phyloP scores from a whole-genome alignment of 805 yeast genomes.

The Candida nonsorbophila region DNA sequence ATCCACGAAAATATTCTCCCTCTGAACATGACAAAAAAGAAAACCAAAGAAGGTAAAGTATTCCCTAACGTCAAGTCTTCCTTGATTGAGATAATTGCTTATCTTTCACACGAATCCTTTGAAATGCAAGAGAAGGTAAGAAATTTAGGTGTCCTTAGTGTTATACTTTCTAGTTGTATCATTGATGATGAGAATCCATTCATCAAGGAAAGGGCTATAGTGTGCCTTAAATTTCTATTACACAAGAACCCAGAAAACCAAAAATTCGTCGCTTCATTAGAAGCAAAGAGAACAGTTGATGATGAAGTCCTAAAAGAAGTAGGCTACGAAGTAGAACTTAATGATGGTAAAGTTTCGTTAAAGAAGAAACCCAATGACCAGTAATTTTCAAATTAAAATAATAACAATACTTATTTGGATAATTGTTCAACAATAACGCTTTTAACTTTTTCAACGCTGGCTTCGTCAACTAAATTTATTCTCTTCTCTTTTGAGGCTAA shows the following conservation, averaged over 20 bases:
- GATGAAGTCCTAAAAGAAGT: slow-evolving; percentile 55
- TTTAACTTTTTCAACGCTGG: slow-evolving; percentile 74
- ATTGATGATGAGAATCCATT: slow-evolving; percentile 88
- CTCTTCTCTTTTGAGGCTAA: slow-evolving; percentile 70
- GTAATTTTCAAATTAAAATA: neutral
- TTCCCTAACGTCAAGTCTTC: slow-evolving; percentile 60
- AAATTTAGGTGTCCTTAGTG: slow-evolving; percentile 59
- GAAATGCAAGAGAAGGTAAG: slow-evolving; percentile 66
- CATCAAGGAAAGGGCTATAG: slow-evolving; percentile 76
- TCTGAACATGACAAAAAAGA: slow-evolving; percentile 20
- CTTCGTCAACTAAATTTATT: slow-evolving; percentile 62
- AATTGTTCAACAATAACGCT: slow-evolving; percentile 69
- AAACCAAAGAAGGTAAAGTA: slow-evolving; percentile 7
- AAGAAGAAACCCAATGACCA: slow-evolving; percentile 19
- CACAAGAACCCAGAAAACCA: slow-evolving; percentile 67
- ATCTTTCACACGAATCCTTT: slow-evolving; percentile 45
- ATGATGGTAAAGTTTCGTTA: slow-evolving; percentile 63
- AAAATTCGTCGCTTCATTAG: slow-evolving; percentile 66
- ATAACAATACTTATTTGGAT: slow-evolving; percentile 6
- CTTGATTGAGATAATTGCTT: slow-evolving; percentile 61
- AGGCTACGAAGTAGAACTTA: slow-evolving; percentile 73
- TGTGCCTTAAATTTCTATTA: slow-evolving; percentile 68
- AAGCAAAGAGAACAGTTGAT: slow-evolving; percentile 63
- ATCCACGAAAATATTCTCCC: slow-evolving; percentile 38
- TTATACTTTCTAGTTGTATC: slow-evolving; percentile 73